Percentiles rank a stretch among this genome's conserved stretches.
Conservation (phyloP, 148 eudicot species). For the Talinum fruticosum region DNA sequence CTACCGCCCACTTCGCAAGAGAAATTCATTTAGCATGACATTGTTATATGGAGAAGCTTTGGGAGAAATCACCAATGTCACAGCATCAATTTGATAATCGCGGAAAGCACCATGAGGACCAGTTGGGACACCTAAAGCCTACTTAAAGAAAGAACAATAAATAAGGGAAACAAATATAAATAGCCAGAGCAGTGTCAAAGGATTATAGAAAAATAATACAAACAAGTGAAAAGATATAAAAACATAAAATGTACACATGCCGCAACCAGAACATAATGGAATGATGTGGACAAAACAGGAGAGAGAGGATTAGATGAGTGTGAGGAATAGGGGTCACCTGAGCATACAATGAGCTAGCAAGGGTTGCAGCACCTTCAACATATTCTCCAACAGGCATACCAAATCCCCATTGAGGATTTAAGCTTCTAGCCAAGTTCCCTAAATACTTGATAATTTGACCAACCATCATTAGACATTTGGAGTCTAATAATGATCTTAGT, state of each 20-base stretch:
- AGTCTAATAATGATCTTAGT: conserved; percentile 57
- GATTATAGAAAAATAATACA: neutral
- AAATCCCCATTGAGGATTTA: conserved; percentile 79
- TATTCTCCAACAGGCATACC: conserved; percentile 76
- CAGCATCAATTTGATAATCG: conserved; percentile 96
- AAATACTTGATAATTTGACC: conserved; percentile 55
- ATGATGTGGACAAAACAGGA: neutral
- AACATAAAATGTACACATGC: no score
- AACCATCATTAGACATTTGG: conserved; percentile 52
- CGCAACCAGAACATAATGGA: no score
- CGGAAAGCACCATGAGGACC: conserved; percentile 97
- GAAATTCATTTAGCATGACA: conserved; percentile 51
- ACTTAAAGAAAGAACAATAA: neutral
- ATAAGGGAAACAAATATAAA: neutral
- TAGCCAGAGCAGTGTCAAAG: neutral
- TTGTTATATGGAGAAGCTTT: conserved; percentile 41
- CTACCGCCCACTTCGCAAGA: conserved; percentile 76
- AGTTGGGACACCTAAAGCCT: conserved; percentile 97
- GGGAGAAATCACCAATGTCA: conserved; percentile 73
- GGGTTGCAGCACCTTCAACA: conserved; percentile 86
- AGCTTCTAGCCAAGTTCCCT: conserved; percentile 62
- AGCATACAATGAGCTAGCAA: conserved; percentile 85
- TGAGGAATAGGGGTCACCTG: conserved; percentile 48
- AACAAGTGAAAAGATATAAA: no score
- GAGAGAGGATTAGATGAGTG: neutral